Evolutionary conservation across 2,329 filamentous ascomycete species (phyloP).

Genomic region (Atkinsonella hypoxylon): DNA sequence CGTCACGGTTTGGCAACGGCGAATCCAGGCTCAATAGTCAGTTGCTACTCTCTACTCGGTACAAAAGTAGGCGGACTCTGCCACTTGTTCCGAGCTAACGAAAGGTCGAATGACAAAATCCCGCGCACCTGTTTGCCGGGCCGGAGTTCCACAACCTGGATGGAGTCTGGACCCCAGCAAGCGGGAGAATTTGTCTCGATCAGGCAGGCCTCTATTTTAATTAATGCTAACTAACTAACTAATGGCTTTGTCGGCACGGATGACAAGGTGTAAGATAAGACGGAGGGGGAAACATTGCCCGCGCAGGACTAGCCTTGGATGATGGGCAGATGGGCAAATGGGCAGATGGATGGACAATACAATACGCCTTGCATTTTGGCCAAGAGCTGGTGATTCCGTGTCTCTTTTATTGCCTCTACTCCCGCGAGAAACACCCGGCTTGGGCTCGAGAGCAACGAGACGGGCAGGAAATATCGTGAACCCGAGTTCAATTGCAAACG

Average conservation of each 20-base stretch:
- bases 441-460: neutral
- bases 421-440: neutral
- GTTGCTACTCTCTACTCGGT: too few species aligned
- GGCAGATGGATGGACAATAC: too few species aligned
- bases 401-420: neutral
- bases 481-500: neutral
- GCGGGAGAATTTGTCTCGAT: constrained; percentile 2
- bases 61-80: too few species aligned
- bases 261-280: neutral
- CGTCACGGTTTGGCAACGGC: too few species aligned
- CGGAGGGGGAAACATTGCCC: neutral
- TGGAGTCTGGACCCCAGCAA: neutral
- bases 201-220: constrained; percentile 1
- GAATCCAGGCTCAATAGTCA: too few species aligned
- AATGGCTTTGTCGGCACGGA: neutral
- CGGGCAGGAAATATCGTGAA: neutral
- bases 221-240: too few species aligned
- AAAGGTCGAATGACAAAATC: too few species aligned
- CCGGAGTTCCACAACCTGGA: neutral
- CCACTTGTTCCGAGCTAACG: too few species aligned
- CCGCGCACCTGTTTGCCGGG: neutral
- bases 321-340: neutral
- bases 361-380: neutral
- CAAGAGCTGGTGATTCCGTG: neutral
- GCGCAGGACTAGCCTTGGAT: neutral